Evolutionary conservation across 768 basidiomycete genomes (phyloP), one percentile per base, ranked within the genome.

Genomic region (Krasilnikovozyma curviuscula): DNA sequence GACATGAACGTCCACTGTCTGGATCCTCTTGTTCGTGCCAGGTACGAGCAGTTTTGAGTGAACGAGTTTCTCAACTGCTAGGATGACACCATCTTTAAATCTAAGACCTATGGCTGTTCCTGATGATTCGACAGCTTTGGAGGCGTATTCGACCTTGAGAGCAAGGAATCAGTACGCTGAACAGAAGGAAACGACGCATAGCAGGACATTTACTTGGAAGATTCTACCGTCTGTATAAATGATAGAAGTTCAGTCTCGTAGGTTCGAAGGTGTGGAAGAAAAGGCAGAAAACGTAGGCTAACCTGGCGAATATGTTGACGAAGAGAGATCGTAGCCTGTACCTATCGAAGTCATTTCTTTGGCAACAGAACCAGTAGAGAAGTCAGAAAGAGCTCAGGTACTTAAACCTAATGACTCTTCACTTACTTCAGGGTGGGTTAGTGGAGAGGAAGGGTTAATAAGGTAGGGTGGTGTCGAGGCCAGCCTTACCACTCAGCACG

Each of bases 301-400:
- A 23, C 16, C 21, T 25, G 45, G 49, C 21, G 83, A 86, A 70
- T 86, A 88, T 40, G 83, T 89, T 61, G 79, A 83, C 42, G 84
- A 80, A 48, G 83, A 86, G 52, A 89, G 78, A 73, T 95, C 93
- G 71, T 95, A 97, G 50, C 93, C 93, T 60, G 93, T 97, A 53
- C 93, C 91, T 63, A 97, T 97, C 38, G 91, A 95, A 52, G 89
- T 91, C 91, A 97, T 93, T n/a, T n/a, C n/a, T n/a, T n/a, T n/a
- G n/a, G n/a, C n/a, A n/a, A n/a, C n/a, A n/a, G n/a, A n/a, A n/a
- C n/a, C n/a, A n/a, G n/a, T n/a, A n/a, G n/a, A n/a, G n/a, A n/a
- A n/a, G n/a, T n/a, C n/a, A n/a, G n/a, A n/a, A n/a, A n/a, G n/a
- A n/a, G n/a, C n/a, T n/a, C n/a, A n/a, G n/a, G n/a, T n/a, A n/a